These are phyloP conservation scores for Saccharomyces hybrid DNA, from an alignment of 1,139 yeast species.

Conservation along the genomic window DNA sequence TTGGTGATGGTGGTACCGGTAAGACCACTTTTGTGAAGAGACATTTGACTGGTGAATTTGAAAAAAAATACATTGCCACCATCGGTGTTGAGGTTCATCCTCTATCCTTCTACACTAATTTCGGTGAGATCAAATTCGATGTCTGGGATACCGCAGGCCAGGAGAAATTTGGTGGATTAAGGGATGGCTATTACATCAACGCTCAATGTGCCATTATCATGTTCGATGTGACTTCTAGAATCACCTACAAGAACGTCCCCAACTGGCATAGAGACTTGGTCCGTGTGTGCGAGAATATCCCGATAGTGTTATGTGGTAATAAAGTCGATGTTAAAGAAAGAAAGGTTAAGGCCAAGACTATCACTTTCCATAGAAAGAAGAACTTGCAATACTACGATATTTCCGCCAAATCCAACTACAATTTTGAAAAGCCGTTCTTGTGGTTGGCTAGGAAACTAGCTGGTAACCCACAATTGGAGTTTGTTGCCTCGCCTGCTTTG, in stretches of 20 bases:
- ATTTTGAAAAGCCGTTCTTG: conserved; percentile 99
- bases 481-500: conserved; percentile 98
- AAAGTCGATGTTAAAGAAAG: conserved; percentile 99
- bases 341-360: conserved; percentile 99
- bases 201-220: conserved; percentile 99
- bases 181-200: conserved; percentile 98
- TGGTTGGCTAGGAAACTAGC: conserved; percentile 99
- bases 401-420: conserved; percentile 98
- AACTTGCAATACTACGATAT: conserved; percentile 99
- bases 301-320: conserved; percentile 98
- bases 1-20: conserved; percentile 99
- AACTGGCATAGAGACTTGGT: conserved; percentile 99
- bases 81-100: conserved; percentile 99
- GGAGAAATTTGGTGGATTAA: conserved; percentile 98
- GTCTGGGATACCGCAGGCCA: conserved; percentile 99
- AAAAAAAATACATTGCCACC: conserved; percentile 97
- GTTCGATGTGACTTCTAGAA: conserved; percentile 99
- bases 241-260: conserved; percentile 98
- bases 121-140: conserved; percentile 97
- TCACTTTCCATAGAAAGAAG: conserved; percentile 99
- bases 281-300: conserved; percentile 99
- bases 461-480: conserved; percentile 96
- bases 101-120: conserved; percentile 95
- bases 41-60: conserved; percentile 99
- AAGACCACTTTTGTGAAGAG: conserved; percentile 99